Base-by-base conservation (phyloP, 805 yeast genomes). In the Candida germanica region DNA sequence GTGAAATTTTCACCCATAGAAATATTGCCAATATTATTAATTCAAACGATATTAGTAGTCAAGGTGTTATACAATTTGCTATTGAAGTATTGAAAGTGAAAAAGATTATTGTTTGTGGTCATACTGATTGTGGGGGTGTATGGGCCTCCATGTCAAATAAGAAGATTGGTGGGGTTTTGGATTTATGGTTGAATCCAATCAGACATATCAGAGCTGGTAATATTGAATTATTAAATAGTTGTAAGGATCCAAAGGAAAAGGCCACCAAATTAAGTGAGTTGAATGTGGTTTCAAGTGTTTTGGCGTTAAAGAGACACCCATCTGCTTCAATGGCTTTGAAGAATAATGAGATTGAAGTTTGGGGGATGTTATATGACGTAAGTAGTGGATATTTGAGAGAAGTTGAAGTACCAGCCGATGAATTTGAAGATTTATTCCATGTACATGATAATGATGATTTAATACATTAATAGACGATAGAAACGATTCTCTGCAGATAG, bases 111-210 rank as follows among this genome's bases (percentile, higher is more conserved):
- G 83, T 89, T 5, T 86, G 96, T 61, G 98, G 97, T 3, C 98
- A 89, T 62, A 83, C 93, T 21, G 95, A 87, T 59, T 89, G 98
- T 70, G 96, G 96, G 33, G 97, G 96, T 20, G 78, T 87, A 33
- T 79, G 85, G 78, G 87, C 95, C 15, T 79, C 88, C 6, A 62
- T 89, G 31, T 71, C 80, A 2, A 69, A 76, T 39, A 75, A 79
- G 49, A 73, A 73, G 47, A 67, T 80, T 22, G 88, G 88, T 22
- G 80, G 83, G 19, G 76, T 75, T 8, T 64, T 89, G 47, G 87
- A 81, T 50, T 79, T 78, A 34, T 83, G 89, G 89, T 68, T 83
- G 38, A 72, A 67, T 49, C 82, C 73, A 49, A 80, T 66, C 67
- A 83, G 80, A 49, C 83, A 80, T 35, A 73, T 86, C 35, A 70